phyloP scores from a whole-genome alignment of 768 basidiomycete genomes.

The Lactifluus subvellereus region DNA sequence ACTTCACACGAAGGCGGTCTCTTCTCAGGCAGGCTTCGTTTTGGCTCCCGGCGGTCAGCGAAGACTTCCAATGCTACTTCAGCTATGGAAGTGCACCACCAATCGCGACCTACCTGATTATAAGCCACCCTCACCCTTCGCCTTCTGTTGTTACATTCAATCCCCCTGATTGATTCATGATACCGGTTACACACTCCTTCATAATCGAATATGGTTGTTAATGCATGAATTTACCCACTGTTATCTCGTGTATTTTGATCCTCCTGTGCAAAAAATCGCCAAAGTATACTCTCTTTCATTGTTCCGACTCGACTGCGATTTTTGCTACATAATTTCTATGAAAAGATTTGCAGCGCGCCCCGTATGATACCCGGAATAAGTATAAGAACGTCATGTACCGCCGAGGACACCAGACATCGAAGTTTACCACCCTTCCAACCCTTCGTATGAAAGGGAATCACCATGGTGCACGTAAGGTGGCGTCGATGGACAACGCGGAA shows the following conservation, averaged over 20 bases:
- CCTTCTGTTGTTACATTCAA: background rate
- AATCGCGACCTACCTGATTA: slow-evolving; percentile 1
- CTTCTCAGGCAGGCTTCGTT: slow-evolving; percentile 68
- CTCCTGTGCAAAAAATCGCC: slow-evolving; percentile 10
- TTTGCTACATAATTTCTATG: slow-evolving; percentile 3
- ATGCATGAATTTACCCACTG: slow-evolving; percentile 16
- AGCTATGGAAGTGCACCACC: slow-evolving; percentile 17
- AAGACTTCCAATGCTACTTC: slow-evolving; percentile 30
- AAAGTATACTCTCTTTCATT: slow-evolving; percentile 13
- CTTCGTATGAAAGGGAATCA: background rate
- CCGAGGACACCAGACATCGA: background rate
- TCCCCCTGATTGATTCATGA: slow-evolving; percentile 1
- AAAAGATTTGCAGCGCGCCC: background rate
- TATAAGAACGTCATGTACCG: background rate
- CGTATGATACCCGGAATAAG: background rate
- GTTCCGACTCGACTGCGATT: background rate
- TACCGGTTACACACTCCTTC: slow-evolving; percentile 23
- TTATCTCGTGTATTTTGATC: slow-evolving; percentile 19
- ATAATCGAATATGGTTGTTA: slow-evolving; percentile 22
- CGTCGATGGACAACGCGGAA: slow-evolving; percentile 5
- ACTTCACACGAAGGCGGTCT: slow-evolving; percentile 64
- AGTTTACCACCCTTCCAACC: background rate
- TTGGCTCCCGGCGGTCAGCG: slow-evolving; percentile 63
- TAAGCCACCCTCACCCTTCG: background rate
- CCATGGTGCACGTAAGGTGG: slow-evolving; percentile 24